Evolutionary conservation across 208 protist genomes (phyloP), one percentile per base, ranked within the genome.

Genomic region (Leishmania mexicana): DNA sequence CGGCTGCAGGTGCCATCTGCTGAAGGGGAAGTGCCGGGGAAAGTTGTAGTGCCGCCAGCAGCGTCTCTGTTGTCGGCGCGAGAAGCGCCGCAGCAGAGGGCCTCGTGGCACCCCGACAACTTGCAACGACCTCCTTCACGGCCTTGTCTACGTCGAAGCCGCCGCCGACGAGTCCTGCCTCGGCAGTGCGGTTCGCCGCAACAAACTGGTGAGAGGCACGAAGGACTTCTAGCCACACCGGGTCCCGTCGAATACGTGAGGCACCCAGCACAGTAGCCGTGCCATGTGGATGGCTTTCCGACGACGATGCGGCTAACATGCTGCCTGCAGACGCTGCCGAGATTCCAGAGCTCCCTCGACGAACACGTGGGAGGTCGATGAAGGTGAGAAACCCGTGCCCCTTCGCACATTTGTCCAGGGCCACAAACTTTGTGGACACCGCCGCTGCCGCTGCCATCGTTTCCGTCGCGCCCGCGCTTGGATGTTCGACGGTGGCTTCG

Each of bases 381-480:
- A 97, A 97, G 64, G 93, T 90, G 15, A 97, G 76, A 81, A 95
- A 97, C n/a, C 93, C 90, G 57, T 86, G 87, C 2, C 88, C 83
- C 76, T 94, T 95, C 17, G 90, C 81, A 75, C 92, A 97, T 85
- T 98, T 98, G 83, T 97, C 96, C 28, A 98, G 87, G 53, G 96
- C 96, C 6, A 97, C 53, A 83, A 98, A 98, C 64, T 42, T 68
- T 28, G 78, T 85, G 62, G 60, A 84, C 75, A 2, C 54, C n/a
- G 15, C 75, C 62, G 78, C 62, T 15, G n/a, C 10, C 42, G 51
- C 58, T 71, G 57, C 40, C 40, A n/a, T 42, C 54, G 38, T 51
- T n/a, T 19, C 45, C 35, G 42, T 40, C 28, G 42, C 51, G 38
- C 51, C 53, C 31, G 64, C 42, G 4, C 60, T 51, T 31, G 53